Base-by-base conservation (phyloP, 768 basidiomycete species). In the Lentinula raphanica region DNA sequence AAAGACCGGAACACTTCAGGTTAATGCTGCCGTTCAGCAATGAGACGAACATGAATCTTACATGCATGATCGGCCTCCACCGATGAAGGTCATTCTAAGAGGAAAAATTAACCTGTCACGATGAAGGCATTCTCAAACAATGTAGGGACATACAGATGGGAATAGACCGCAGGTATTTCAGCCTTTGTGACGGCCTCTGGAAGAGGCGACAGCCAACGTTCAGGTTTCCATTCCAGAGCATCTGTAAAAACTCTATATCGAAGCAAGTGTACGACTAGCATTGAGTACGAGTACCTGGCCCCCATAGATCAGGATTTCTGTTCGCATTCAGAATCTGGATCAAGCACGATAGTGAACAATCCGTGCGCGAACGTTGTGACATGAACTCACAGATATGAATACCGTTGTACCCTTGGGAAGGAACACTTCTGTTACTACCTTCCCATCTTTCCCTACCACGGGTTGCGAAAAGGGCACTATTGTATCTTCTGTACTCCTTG, bases 161-260 rank as follows among this genome's bases (percentile, higher is more conserved):
- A 73, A 60, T 80, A 81, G 5, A 79, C 64, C 0, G 79, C 78
- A 2, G 79, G 78, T 11, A 78, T 67, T 25, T 67, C 72, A 3
- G 77, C 76, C 12, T 72, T 67, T 1, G 54, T 57, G 1, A 80
- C 63, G n/a, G 63, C 51, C 6, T 72, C 64, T 6, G 77, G 79
- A 17, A 78, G 65, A 0, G 71, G 70, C 2, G 67, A 61, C 1
- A 80, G 67, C 80, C 80, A 82, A 19, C 80, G 67, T 61, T 81
- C 78, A 1, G 80, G 80, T 60, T 78, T 80, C 78, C 79, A 81
- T 56, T 79, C 75, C n/a, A 64, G 57, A 1, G 76, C 72, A 58
- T 83, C 79, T 11, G 27, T 42, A 17, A 28, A 5, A 19, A 4
- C 44, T 46, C 44, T 8, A 48, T n/a, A 25, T 6, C 12, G 15